Evolutionary conservation across 2,329 filamentous ascomycete genomes (phyloP).

Genomic region (Bipolaris bicolor): DNA sequence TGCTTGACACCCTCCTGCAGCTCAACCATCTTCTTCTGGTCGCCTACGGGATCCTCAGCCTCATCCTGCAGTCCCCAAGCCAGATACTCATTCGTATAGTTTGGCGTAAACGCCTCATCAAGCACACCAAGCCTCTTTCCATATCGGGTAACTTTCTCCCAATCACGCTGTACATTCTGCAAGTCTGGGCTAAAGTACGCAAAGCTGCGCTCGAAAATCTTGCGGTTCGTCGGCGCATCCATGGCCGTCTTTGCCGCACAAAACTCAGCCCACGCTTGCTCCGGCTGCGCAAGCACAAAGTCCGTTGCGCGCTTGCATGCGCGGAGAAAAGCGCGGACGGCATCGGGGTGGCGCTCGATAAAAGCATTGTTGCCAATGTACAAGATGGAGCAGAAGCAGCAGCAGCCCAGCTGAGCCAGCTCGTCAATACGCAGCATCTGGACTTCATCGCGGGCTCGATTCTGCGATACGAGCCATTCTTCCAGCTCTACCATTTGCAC

Average conservation of each 20-base stretch:
- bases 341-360: conserved; percentile 68
- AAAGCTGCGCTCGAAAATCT: conserved; percentile 80
- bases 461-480: conserved; percentile 71
- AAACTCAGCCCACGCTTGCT: conserved; percentile 70
- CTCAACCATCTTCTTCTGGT: conserved; percentile 75
- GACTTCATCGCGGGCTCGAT: conserved; percentile 69
- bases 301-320: conserved; percentile 78
- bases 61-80: conserved; percentile 70
- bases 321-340: conserved; percentile 70
- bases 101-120: conserved; percentile 67
- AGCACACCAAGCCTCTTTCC: conserved; percentile 75
- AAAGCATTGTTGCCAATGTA: conserved; percentile 81
- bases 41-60: conserved; percentile 69
- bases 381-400: conserved; percentile 82
- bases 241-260: conserved; percentile 75
- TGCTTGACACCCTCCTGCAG: conserved; percentile 71
- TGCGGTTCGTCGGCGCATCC: conserved; percentile 71
- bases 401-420: conserved; percentile 79
- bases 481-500: conserved; percentile 84
- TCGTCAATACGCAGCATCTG: conserved; percentile 84
- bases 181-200: conserved; percentile 77
- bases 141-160: conserved; percentile 78
- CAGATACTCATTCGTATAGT: conserved; percentile 77
- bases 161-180: conserved; percentile 77
- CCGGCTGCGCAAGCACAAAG: conserved; percentile 69